Percentiles rank a stretch among this genome's conserved stretches.
Evolutionary conservation across 1,284 basidiomycete genomes (phyloP).

Genomic region (Trametes polyzona): DNA sequence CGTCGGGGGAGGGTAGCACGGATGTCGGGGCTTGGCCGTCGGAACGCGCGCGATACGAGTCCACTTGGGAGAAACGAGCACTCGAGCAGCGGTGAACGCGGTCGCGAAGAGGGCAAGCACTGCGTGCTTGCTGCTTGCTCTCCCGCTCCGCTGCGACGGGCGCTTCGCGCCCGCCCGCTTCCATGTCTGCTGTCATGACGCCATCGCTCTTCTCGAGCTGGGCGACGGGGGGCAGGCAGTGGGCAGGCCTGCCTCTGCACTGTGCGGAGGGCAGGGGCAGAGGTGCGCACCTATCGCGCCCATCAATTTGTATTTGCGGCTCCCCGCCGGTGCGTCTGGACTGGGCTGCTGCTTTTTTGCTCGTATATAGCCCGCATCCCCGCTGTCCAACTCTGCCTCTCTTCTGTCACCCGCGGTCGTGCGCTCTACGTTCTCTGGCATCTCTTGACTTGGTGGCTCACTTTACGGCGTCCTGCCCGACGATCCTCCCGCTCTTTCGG

Average conservation of each 20-base stretch:
- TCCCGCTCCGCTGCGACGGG: too few species aligned
- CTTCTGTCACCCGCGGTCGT: neutral
- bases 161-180: too few species aligned
- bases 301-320: constrained; percentile 12
- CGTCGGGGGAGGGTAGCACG: neutral
- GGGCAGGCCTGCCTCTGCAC: neutral
- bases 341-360: neutral
- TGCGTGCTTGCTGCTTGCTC: too few species aligned
- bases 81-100: too few species aligned
- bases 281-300: neutral
- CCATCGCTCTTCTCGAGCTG: too few species aligned
- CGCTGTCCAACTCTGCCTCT: neutral
- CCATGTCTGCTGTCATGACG: too few species aligned
- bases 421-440: neutral
- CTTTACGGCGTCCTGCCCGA: neutral
- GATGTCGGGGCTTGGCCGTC: neutral
- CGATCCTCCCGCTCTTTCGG: neutral
- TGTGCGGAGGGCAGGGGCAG: neutral
- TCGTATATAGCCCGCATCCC: constrained; percentile 1
- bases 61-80: too few species aligned
- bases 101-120: too few species aligned
- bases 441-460: too few species aligned
- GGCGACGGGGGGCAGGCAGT: too few species aligned
- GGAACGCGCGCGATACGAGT: too few species aligned
- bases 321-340: constrained; percentile 1